Conservation (phyloP, 345 rosid species). For the Populus deltoides region DNA sequence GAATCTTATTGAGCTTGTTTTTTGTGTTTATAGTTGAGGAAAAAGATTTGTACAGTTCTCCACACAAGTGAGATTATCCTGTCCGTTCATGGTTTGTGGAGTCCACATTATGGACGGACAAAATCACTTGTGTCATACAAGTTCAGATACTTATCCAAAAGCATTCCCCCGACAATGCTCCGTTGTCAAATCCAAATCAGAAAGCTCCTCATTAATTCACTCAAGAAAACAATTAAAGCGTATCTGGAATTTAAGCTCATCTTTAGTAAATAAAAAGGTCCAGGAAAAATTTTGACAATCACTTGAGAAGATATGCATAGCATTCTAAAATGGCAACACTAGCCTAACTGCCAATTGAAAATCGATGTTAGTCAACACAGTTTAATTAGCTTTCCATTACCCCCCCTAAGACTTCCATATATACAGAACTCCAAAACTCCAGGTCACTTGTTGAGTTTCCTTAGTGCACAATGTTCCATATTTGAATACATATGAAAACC, state of each 20-base stretch:
- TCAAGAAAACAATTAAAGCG: background rate
- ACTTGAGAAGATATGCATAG: background rate
- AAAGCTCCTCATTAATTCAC: background rate
- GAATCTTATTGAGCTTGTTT: background rate
- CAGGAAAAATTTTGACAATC: background rate
- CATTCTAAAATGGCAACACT: background rate
- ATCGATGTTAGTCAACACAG: slow-evolving; percentile 1
- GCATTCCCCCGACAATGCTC: background rate
- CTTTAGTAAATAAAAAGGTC: background rate
- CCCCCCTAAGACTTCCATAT: slow-evolving; percentile 5
- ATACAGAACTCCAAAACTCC: background rate
- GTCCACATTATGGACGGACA: background rate
- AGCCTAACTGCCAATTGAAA: background rate
- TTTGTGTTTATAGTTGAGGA: background rate
- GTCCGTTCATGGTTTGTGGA: background rate
- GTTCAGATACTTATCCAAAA: background rate
- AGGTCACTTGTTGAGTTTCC: slow-evolving; percentile 5
- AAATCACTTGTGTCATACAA: background rate
- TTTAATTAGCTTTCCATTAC: slow-evolving; percentile 6
- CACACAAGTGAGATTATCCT: background rate
- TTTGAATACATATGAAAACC: background rate
- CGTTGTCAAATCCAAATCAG: background rate
- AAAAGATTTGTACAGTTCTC: background rate
- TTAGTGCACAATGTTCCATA: background rate
- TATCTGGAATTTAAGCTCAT: background rate